A percentile compares a stretch with the other conserved stretches of the same genome.
These are phyloP conservation scores for Septoria linicola DNA, from an alignment of 2,329 filamentous ascomycete species.

Conservation along the genomic window DNA sequence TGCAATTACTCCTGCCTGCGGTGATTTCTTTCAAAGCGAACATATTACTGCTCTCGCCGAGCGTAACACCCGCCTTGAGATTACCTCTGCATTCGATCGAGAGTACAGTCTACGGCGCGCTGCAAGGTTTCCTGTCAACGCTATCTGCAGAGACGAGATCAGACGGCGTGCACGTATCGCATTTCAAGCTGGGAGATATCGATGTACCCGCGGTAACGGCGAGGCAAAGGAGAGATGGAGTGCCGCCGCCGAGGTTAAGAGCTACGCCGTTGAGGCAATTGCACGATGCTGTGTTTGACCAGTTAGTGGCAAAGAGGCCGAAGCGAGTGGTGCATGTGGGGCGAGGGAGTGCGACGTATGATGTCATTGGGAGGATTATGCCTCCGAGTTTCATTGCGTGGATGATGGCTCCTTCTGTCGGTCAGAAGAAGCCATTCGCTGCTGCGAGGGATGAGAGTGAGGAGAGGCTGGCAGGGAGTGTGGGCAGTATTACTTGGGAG, in stretches of 20 bases:
- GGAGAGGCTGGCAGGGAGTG: slow-evolving; percentile 40
- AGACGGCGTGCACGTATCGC: slow-evolving; percentile 74
- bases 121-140: slow-evolving; percentile 82
- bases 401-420: slow-evolving; percentile 75
- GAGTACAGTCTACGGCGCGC: slow-evolving; percentile 77
- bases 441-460: slow-evolving; percentile 31
- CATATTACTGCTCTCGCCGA: slow-evolving; percentile 74
- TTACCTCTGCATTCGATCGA: slow-evolving; percentile 83
- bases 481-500: slow-evolving; percentile 50
- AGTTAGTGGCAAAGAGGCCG: slow-evolving; percentile 65
- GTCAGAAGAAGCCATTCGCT: slow-evolving; percentile 33
- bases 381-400: slow-evolving; percentile 78
- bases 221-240: slow-evolving; percentile 41
- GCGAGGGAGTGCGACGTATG: slow-evolving; percentile 79
- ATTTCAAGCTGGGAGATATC: slow-evolving; percentile 88
- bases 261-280: slow-evolving; percentile 70
- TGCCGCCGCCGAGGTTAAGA: slow-evolving; percentile 33
- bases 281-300: slow-evolving; percentile 87
- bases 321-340: slow-evolving; percentile 73
- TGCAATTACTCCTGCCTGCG: slow-evolving; percentile 74
- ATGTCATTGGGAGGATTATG: slow-evolving; percentile 77
- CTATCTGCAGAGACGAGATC: slow-evolving; percentile 76
- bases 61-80: slow-evolving; percentile 74
- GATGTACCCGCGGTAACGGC: slow-evolving; percentile 68
- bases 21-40: slow-evolving; percentile 58